A percentile compares a stretch with the other conserved stretches of the same genome.
These are phyloP conservation scores for Juncus inflexus DNA, from an alignment of 176 grass and related monocot species.

Conservation along the genomic window DNA sequence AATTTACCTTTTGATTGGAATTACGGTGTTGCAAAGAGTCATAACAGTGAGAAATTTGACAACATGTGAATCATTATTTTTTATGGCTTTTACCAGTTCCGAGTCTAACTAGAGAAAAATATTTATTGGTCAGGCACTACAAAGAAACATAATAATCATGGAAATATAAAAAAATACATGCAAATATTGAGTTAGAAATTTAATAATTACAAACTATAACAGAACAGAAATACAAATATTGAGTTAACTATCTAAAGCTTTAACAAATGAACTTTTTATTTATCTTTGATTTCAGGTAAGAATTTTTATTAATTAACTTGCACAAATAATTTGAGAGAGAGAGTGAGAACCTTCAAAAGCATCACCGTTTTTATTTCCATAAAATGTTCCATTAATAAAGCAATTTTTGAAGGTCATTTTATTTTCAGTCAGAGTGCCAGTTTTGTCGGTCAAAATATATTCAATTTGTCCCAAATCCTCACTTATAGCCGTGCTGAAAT, in stretches of 20 bases:
- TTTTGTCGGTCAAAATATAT: constrained; percentile 98
- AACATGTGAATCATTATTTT: constrained; percentile 61
- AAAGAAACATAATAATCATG: neutral
- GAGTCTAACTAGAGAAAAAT: constrained; percentile 59
- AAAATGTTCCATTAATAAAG: constrained; percentile 66
- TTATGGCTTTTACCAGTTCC: constrained; percentile 64
- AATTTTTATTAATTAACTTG: neutral
- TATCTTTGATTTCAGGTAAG: neutral
- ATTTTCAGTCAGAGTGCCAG: constrained; percentile 88
- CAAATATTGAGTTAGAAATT: neutral
- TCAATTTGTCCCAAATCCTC: constrained; percentile 96
- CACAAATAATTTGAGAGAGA: neutral
- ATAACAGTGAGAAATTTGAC: constrained; percentile 80
- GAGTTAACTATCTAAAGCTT: neutral
- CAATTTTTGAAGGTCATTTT: constrained; percentile 89
- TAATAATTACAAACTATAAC: neutral
- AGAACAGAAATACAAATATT: constrained; percentile 1
- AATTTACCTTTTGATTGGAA: constrained; percentile 69
- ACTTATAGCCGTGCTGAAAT: constrained; percentile 97
- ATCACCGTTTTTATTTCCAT: constrained; percentile 78
- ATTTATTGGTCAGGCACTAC: constrained; percentile 27
- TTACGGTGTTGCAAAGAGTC: constrained; percentile 90
- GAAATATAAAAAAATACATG: neutral
- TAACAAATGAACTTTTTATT: constrained; percentile 1
- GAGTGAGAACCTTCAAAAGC: constrained; percentile 70